Conservation (phyloP, 441 rosid genomes). For the Hura crepitans region DNA sequence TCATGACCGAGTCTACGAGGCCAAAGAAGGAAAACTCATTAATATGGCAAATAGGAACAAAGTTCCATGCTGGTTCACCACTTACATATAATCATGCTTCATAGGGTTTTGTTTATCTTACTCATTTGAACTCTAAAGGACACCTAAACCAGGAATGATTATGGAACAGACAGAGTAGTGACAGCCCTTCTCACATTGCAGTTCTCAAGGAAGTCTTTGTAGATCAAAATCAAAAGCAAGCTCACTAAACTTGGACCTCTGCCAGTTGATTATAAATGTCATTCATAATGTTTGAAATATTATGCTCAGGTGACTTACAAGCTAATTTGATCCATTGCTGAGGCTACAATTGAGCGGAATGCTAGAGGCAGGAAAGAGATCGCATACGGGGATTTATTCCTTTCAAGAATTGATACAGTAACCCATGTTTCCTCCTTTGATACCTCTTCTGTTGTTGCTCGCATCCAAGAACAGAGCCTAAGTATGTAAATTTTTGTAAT, state of each 20-base stretch:
- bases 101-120: neutral
- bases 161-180: neutral
- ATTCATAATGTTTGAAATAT: slow-evolving; percentile 10
- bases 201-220: neutral
- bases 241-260: slow-evolving; percentile 1
- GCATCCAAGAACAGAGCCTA: slow-evolving; percentile 97
- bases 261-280: neutral
- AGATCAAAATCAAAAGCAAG: neutral
- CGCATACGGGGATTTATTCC: slow-evolving; percentile 80
- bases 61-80: neutral
- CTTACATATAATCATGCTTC: neutral
- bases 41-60: neutral
- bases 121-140: neutral
- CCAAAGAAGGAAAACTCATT: neutral
- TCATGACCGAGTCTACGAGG: neutral
- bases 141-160: neutral
- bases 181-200: slow-evolving; percentile 5
- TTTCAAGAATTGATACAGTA: slow-evolving; percentile 80
- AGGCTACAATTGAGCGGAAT: slow-evolving; percentile 62
- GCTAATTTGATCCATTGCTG: slow-evolving; percentile 85
- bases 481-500: slow-evolving; percentile 71
- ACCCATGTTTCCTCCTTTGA: slow-evolving; percentile 85
- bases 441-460: slow-evolving; percentile 63
- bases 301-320: slow-evolving; percentile 48
- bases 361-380: slow-evolving; percentile 90